Conservation (phyloP, 2,329 filamentous ascomycete species). For the Pseudogymnoascus sp. region DNA sequence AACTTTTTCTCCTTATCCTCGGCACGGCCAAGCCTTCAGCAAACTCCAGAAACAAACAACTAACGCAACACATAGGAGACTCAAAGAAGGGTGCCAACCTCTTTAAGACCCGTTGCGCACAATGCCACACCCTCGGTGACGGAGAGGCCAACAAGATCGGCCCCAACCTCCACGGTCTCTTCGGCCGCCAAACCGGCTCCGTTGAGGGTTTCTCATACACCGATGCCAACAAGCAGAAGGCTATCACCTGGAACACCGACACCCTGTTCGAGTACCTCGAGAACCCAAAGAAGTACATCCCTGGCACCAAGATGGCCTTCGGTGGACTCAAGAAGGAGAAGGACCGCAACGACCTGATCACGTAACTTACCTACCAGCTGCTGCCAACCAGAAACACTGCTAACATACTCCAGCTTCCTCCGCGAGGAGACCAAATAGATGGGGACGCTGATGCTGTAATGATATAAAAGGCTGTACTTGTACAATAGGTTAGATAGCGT, state of each 20-base stretch:
- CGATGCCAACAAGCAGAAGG: constrained; percentile 98
- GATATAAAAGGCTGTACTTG: constrained; percentile 16
- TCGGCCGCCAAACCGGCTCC: constrained; percentile 88
- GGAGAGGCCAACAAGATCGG: constrained; percentile 96
- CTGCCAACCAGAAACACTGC: constrained; percentile 14
- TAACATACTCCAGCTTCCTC: constrained; percentile 46
- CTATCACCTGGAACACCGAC: constrained; percentile 76
- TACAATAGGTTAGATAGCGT: constrained; percentile 9
- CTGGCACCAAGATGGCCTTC: constrained; percentile 99
- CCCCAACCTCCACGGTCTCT: constrained; percentile 93
- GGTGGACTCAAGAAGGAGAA: constrained; percentile 99
- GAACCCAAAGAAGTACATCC: constrained; percentile 99
- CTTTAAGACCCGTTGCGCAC: constrained; percentile 97
- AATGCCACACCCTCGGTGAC: constrained; percentile 94
- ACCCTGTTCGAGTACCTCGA: constrained; percentile 97
- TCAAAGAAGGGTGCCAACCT: constrained; percentile 94
- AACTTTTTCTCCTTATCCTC: not conserved
- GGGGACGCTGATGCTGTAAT: constrained; percentile 24
- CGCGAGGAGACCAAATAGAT: constrained; percentile 62
- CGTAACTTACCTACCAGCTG: constrained; percentile 50
- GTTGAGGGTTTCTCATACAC: constrained; percentile 95
- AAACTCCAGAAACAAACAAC: not conserved
- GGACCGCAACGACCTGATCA: constrained; percentile 98
- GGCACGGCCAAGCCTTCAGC: not conserved
- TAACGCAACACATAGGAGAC: constrained; percentile 55